Conservation (phyloP, 2,329 filamentous ascomycete species). For the Fusarium agapanthi region DNA sequence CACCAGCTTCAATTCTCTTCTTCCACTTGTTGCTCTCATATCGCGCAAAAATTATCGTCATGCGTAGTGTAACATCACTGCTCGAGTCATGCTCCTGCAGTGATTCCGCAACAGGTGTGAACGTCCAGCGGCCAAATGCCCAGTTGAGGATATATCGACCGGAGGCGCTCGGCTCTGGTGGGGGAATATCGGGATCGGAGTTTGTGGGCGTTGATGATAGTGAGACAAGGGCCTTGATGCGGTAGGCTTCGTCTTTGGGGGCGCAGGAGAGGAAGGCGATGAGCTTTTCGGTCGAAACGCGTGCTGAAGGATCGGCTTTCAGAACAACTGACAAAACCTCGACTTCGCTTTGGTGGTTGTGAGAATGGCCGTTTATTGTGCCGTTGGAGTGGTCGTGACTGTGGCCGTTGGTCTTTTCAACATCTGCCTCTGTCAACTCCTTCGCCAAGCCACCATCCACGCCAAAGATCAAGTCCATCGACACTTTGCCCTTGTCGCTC, state of each 20-base stretch:
- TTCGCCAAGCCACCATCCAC: slow-evolving; percentile 82
- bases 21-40: slow-evolving; percentile 81
- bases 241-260: slow-evolving; percentile 93
- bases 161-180: slow-evolving; percentile 44
- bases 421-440: slow-evolving; percentile 55
- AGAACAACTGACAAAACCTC: slow-evolving; percentile 89
- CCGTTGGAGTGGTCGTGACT: slow-evolving; percentile 45
- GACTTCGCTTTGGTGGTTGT: slow-evolving; percentile 81
- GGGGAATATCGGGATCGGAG: slow-evolving; percentile 59
- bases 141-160: slow-evolving; percentile 91
- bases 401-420: slow-evolving; percentile 47
- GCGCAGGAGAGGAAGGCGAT: slow-evolving; percentile 73
- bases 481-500: slow-evolving; percentile 81
- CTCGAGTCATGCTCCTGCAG: slow-evolving; percentile 63
- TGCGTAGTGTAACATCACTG: slow-evolving; percentile 66
- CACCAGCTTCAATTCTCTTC: slow-evolving; percentile 71
- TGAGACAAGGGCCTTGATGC: slow-evolving; percentile 80
- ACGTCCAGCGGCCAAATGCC: slow-evolving; percentile 97
- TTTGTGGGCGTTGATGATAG: slow-evolving; percentile 56
- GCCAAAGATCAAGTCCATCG: slow-evolving; percentile 82
- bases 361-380: slow-evolving; percentile 54
- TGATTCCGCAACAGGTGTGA: slow-evolving; percentile 65
- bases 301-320: slow-evolving; percentile 50
- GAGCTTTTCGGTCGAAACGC: slow-evolving; percentile 69
- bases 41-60: slow-evolving; percentile 79